These are phyloP conservation scores for Tylopilus orsonianus DNA, from an alignment of 1,284 basidiomycete genomes.

Conservation along the genomic window DNA sequence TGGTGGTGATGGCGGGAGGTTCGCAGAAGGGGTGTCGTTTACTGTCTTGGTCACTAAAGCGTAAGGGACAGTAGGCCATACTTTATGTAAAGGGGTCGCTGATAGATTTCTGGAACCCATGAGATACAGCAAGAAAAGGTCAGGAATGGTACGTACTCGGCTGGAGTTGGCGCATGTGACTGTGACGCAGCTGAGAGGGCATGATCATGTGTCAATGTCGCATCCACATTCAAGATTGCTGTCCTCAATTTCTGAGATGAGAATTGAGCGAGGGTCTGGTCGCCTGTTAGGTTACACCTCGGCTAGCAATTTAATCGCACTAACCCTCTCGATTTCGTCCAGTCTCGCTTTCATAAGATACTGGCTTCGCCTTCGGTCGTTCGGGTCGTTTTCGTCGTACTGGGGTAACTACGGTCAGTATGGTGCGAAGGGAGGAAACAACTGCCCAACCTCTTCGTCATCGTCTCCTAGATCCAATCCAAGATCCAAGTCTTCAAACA, in stretches of 20 bases:
- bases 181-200: constrained; percentile 28
- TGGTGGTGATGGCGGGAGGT: constrained; percentile 49
- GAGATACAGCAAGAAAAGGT: constrained; percentile 12
- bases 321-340: constrained; percentile 72
- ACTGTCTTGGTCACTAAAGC: constrained; percentile 17
- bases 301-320: constrained; percentile 20
- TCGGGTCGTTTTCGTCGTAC: constrained; percentile 67
- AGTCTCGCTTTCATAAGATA: constrained; percentile 66
- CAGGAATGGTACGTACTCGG: constrained; percentile 23
- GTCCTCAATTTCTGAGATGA: constrained; percentile 60
- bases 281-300: constrained; percentile 6
- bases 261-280: constrained; percentile 64
- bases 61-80: constrained; percentile 53
- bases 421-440: not conserved
- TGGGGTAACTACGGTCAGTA: constrained; percentile 30
- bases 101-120: constrained; percentile 12
- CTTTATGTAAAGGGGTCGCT: constrained; percentile 21
- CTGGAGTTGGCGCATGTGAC: constrained; percentile 5
- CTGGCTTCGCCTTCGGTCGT: constrained; percentile 71
- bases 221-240: constrained; percentile 45
- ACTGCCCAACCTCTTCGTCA: constrained; percentile 25
- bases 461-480: constrained; percentile 54
- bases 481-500: constrained; percentile 71
- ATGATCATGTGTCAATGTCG: constrained; percentile 18
- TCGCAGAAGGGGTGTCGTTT: constrained; percentile 12